These are phyloP conservation scores for Penicillium taxi DNA, from an alignment of 495 filamentous ascomycete species.

Conservation along the genomic window DNA sequence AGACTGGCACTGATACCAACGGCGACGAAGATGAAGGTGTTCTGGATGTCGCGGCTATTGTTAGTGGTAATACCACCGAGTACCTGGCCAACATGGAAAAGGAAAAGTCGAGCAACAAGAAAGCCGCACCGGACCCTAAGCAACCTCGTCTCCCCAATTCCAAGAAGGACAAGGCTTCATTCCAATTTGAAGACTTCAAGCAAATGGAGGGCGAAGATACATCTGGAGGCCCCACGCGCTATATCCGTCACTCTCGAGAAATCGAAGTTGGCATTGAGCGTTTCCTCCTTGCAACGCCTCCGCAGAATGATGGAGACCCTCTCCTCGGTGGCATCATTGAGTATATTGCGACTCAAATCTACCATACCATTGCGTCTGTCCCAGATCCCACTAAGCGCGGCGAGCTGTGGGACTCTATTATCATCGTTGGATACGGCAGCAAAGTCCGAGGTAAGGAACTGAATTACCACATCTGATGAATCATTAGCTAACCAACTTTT, in stretches of 20 bases:
- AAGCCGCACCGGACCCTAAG: constrained; percentile 42
- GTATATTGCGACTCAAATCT: constrained; percentile 70
- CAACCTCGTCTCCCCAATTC: constrained; percentile 71
- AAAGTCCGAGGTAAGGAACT: constrained; percentile 62
- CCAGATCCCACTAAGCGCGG: constrained; percentile 71
- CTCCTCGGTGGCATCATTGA: constrained; percentile 61
- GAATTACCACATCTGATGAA: no score
- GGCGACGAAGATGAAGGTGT: constrained; percentile 70
- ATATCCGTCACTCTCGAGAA: constrained; percentile 49
- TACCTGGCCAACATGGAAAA: constrained; percentile 86
- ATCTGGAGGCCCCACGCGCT: constrained; percentile 19
- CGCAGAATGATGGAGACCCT: constrained; percentile 22
- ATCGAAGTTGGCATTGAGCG: constrained; percentile 83
- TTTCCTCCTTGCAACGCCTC: constrained; percentile 62
- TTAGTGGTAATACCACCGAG: constrained; percentile 87
- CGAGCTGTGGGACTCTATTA: constrained; percentile 80
- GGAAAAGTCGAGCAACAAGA: constrained; percentile 68
- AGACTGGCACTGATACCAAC: constrained; percentile 36
- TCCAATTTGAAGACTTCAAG: constrained; percentile 74
- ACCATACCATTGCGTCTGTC: constrained; percentile 69
- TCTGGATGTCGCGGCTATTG: constrained; percentile 88
- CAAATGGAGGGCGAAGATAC: constrained; percentile 43
- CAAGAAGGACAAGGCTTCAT: constrained; percentile 65
- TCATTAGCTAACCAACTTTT: no score
- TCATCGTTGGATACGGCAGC: constrained; percentile 83